Evolutionary conservation across 129 eudicot genomes (phyloP), one percentile per base, ranked within the genome.

Genomic region (Helianthus tuberosus): DNA sequence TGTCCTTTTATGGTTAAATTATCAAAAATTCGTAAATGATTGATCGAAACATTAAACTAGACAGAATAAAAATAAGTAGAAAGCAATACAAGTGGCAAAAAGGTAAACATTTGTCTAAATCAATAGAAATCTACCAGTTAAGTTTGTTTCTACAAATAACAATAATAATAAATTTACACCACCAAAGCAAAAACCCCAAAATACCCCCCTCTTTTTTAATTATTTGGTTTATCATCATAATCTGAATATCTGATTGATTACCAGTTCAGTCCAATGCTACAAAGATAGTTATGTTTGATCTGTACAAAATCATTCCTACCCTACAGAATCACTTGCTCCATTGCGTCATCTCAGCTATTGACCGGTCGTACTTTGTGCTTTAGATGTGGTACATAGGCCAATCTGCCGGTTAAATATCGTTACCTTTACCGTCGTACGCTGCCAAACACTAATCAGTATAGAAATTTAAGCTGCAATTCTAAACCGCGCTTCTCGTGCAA

Each of bases 401-500:
- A 78, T 25, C 41, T 39, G 3, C 53, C 57, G 0, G 57, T 74
- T 66, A 50, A 48, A 62, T 62, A 11, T 59, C 69, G 0, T 73
- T 78, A 55, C 64, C 64, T 41, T 66, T 60, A 58, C 79, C 25
- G 11, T 73, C 78, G 17, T 49, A 68, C 49, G 16, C 75, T 69
- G 79, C 66, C 66, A 54, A 54, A 58, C 54, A 75, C 0, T 16
- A 36, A 25, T 66, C 23, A 66, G 38, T 39, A 52, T 32, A 55
- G 11, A 60, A 57, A 57, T 83, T 81, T 72, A 48, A 80, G 82
- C 83, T 83, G 93, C 74, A 87, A 77, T 2, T 87, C 87, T 64
- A 92, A 81, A 69, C 83, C 93, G 9, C 83, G 88, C 73, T 91
- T 88, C 76, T 77, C 78, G 51, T 3, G 83, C 44, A 39, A 39